A percentile compares a stretch with the other conserved stretches of the same genome.
These are phyloP conservation scores for Peltaster fructicola DNA, from an alignment of 2,329 filamentous ascomycete genomes.

Conservation along the genomic window DNA sequence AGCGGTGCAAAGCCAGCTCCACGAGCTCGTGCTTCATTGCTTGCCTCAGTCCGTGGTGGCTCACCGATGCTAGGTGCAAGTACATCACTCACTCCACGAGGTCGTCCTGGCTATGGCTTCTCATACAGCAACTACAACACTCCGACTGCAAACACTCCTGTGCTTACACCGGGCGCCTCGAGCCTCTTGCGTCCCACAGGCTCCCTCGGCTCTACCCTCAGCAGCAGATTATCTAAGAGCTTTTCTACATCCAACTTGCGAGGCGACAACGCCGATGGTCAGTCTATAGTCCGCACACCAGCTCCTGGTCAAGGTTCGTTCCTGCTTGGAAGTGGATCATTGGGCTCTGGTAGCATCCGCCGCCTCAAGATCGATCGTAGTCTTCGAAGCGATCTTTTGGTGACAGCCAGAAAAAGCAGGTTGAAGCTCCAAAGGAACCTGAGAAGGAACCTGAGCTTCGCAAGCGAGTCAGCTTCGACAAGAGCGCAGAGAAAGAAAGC, in stretches of 20 bases:
- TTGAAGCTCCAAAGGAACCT: slow-evolving; percentile 11
- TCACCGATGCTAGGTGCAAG: slow-evolving; percentile 3
- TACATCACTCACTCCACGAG: slow-evolving; percentile 3
- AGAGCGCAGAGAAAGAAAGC: slow-evolving; percentile 28
- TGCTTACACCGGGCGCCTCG: slow-evolving; percentile 50
- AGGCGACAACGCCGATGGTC: slow-evolving; percentile 37
- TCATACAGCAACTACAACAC: slow-evolving; percentile 85
- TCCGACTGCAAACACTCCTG: slow-evolving; percentile 36
- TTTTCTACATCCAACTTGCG: slow-evolving; percentile 75
- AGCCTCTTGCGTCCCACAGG: slow-evolving; percentile 43
- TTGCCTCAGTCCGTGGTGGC: slow-evolving; percentile 3
- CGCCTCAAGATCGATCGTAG: slow-evolving; percentile 84
- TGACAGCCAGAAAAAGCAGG: slow-evolving; percentile 8
- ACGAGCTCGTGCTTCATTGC: slow-evolving; percentile 15
- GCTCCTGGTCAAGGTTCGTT: slow-evolving; percentile 3
- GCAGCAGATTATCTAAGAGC: slow-evolving; percentile 53
- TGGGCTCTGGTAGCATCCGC: slow-evolving; percentile 60
- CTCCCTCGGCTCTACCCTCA: slow-evolving; percentile 45
- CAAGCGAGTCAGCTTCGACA: slow-evolving; percentile 88
- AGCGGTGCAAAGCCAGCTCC: slow-evolving; percentile 38
- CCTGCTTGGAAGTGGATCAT: slow-evolving; percentile 34
- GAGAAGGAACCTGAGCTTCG: slow-evolving; percentile 29
- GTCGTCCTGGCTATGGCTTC: slow-evolving; percentile 55
- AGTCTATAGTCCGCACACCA: slow-evolving; percentile 3
- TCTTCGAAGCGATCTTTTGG: slow-evolving; percentile 52